Percentiles rank a stretch among this genome's conserved stretches.
Conservation (phyloP, 176 grass and related monocot species). For the Stipa capillata region DNA sequence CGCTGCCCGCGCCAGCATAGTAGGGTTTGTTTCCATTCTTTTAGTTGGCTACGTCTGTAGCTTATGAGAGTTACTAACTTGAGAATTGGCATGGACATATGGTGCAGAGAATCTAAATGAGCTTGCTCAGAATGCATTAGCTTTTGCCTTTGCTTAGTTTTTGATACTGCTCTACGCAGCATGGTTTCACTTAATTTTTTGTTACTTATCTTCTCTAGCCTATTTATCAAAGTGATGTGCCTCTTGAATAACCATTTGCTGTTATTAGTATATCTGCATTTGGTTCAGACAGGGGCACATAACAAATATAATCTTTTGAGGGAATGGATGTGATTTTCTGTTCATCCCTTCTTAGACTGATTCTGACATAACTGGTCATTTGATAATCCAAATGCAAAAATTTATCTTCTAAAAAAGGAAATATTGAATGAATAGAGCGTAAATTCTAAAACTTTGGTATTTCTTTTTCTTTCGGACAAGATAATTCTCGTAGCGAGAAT, state of each 20-base stretch:
- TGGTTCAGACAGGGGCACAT: too few relatives aligned
- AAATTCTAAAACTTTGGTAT: too few relatives aligned
- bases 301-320: too few relatives aligned
- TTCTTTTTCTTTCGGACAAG: too few relatives aligned
- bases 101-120: background rate
- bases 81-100: background rate
- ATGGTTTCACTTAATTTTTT: background rate
- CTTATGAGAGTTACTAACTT: background rate
- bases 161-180: background rate
- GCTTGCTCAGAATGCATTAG: background rate
- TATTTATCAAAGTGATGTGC: background rate
- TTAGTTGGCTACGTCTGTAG: background rate
- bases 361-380: conserved; percentile 1
- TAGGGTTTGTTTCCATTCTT: background rate
- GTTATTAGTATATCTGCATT: conserved; percentile 21
- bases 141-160: background rate
- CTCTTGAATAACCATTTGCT: conserved; percentile 44
- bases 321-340: too few relatives aligned
- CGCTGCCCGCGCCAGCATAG: too few relatives aligned
- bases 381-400: too few relatives aligned
- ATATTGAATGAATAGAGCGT: too few relatives aligned
- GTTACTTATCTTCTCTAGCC: background rate
- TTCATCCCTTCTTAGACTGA: conserved; percentile 36
- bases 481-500: too few relatives aligned
- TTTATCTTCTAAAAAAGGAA: too few relatives aligned